Evolutionary conservation across 805 yeast genomes (phyloP), one percentile per base, ranked within the genome.

Genomic region (Middelhovenomyces tepae): DNA sequence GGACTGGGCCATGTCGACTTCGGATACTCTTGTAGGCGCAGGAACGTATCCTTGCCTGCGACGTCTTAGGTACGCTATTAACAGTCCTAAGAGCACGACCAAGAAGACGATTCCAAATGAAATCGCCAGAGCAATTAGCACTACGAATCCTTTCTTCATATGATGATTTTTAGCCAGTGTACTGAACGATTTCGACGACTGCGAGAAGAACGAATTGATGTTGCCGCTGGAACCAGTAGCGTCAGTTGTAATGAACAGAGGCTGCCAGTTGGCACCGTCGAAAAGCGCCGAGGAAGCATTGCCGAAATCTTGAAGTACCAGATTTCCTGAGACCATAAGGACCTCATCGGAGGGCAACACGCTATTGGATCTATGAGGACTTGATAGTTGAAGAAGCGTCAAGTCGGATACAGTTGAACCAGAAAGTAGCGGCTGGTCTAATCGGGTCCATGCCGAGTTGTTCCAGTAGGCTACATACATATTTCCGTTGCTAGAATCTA

Each of bases 241-340:
- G 2, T 52, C 37, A 4, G 56, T 50, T 0, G 66, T 54, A 1
- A 80, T 57, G 39, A 69, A 69, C 2, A 73, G 50, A 8, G 94
- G 94, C 19, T 58, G 47, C 94, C 94, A 85, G 5, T 44, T 31
- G 1, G 59, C 43, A 1, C 93, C 86, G 48, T 83, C 74, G 55
- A 54, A 83, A 18, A 71, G 56, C 0, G 87, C 89, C 17, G 74
- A 64, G 24, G 75, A 70, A 2, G 71, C 73, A 16, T 56, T 49
- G 0, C 87, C 91, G 47, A 68, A 74, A 2, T 52, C 52, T 2
- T 56, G 44, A 24, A 80, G 48, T 3, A 56, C 49, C 28, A 82
- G 60, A 17, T 51, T 43, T 22, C 94, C 94, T 3, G 80, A 58
- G 2, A 78, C 68, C 16, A 77, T 45, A 16, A 84, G 52, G 0